These are phyloP conservation scores for Botrytis pseudocinerea DNA, from an alignment of 2,329 filamentous ascomycete species.

Conservation along the genomic window DNA sequence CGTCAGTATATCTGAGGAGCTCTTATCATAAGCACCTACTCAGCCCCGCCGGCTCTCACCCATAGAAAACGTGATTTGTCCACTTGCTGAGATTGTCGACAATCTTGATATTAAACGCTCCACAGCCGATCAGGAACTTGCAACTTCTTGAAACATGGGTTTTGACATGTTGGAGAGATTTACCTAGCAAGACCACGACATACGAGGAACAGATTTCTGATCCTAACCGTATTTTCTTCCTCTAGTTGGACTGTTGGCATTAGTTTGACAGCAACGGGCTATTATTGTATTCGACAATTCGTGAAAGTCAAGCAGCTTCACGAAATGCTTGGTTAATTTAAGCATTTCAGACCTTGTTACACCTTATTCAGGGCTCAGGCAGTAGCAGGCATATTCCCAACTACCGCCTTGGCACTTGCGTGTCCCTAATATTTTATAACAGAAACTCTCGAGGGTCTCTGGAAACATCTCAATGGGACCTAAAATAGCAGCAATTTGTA, in stretches of 20 bases:
- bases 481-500: background rate
- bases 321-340: background rate
- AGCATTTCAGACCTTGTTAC: background rate
- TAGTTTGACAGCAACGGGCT: background rate
- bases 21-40: background rate
- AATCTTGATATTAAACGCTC: background rate
- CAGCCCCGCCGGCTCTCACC: background rate
- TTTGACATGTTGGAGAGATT: background rate
- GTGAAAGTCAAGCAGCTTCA: background rate
- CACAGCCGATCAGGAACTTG: conserved; percentile 1
- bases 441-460: background rate
- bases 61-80: background rate
- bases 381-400: background rate
- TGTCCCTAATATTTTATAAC: background rate
- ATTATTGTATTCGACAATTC: background rate
- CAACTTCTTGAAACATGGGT: background rate
- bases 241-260: background rate
- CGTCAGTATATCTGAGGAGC: background rate
- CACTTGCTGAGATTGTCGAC: background rate
- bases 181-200: background rate
- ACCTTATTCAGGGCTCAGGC: background rate
- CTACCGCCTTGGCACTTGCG: conserved; percentile 16
- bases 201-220: background rate
- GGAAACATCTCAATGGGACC: background rate
- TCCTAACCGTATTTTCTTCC: background rate